A percentile compares a stretch with the other conserved stretches of the same genome.
These are phyloP conservation scores for Chara braunii DNA, from an alignment of 139 green algal genomes.

Conservation along the genomic window DNA sequence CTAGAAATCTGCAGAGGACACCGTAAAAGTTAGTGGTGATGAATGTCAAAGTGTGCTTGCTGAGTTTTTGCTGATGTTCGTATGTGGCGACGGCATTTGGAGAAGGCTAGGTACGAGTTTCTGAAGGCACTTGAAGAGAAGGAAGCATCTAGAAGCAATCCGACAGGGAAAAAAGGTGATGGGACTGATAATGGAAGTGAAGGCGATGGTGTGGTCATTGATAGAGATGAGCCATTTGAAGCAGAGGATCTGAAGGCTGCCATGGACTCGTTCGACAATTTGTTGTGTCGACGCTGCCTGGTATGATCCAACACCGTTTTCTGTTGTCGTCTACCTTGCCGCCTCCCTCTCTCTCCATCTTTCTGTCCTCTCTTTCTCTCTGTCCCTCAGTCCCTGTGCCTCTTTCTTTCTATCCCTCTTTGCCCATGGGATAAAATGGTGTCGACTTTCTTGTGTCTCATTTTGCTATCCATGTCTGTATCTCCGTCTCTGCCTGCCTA, in stretches of 20 bases:
- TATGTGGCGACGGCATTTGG: too few relatives aligned
- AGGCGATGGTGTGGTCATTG: neutral
- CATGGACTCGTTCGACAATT: constrained; percentile 31
- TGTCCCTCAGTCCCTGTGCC: neutral
- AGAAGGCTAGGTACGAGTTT: too few relatives aligned
- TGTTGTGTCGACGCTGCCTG: constrained; percentile 30
- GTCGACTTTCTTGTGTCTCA: too few relatives aligned
- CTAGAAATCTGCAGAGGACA: too few relatives aligned
- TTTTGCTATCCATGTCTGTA: too few relatives aligned
- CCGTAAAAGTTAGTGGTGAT: too few relatives aligned
- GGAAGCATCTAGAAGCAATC: too few relatives aligned
- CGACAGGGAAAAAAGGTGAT: neutral
- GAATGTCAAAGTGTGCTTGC: too few relatives aligned
- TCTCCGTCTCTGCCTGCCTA: too few relatives aligned
- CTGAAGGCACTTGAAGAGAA: too few relatives aligned
- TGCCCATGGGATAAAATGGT: neutral
- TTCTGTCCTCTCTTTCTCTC: neutral
- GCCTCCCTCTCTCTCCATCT: neutral
- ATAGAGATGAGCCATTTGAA: neutral
- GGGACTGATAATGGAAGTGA: neutral
- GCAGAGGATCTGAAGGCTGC: constrained; percentile 11
- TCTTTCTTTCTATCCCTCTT: neutral
- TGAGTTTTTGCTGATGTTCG: too few relatives aligned
- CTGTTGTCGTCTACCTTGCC: neutral
- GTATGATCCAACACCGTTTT: neutral